Conservation (phyloP, 2,329 filamentous ascomycete genomes). For the Raffaelea deltoideospora region DNA sequence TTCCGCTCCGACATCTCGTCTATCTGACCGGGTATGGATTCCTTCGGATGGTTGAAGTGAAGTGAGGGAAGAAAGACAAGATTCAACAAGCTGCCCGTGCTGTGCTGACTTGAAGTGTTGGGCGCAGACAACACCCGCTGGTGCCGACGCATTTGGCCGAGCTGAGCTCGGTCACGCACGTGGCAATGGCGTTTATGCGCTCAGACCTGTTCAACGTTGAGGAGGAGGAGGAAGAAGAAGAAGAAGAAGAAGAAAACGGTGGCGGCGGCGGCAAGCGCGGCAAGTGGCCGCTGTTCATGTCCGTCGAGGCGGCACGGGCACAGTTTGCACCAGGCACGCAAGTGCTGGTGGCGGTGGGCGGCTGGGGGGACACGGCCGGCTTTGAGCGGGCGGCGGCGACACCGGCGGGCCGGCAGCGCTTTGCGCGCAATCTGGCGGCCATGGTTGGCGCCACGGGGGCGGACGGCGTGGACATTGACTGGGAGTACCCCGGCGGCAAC, state of each 20-base stretch:
- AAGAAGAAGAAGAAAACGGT: constrained; percentile 16
- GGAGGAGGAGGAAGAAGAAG: no score
- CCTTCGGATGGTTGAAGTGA: no score
- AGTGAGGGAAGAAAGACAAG: background rate
- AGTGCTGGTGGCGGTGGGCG: constrained; percentile 56
- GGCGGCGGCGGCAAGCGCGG: constrained; percentile 11
- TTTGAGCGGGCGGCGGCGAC: constrained; percentile 43
- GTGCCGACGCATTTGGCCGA: constrained; percentile 20
- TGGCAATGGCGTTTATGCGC: constrained; percentile 42
- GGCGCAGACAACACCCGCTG: constrained; percentile 29
- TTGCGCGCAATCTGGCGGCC: constrained; percentile 46
- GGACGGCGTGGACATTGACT: constrained; percentile 54
- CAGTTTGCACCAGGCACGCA: constrained; percentile 39
- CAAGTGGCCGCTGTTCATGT: constrained; percentile 38
- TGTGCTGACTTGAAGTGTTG: no score
- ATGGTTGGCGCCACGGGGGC: constrained; percentile 48
- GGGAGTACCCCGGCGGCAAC: constrained; percentile 50
- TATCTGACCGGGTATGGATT: constrained; percentile 32
- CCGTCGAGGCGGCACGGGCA: constrained; percentile 28
- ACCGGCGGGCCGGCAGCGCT: constrained; percentile 35
- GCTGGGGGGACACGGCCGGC: constrained; percentile 55
- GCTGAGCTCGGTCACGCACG: constrained; percentile 34
- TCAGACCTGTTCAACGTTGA: constrained; percentile 39
- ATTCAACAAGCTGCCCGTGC: no score
- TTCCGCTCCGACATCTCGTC: constrained; percentile 22